Evolutionary conservation across 768 basidiomycete genomes (phyloP).

Genomic region (Dioszegia hungarica): DNA sequence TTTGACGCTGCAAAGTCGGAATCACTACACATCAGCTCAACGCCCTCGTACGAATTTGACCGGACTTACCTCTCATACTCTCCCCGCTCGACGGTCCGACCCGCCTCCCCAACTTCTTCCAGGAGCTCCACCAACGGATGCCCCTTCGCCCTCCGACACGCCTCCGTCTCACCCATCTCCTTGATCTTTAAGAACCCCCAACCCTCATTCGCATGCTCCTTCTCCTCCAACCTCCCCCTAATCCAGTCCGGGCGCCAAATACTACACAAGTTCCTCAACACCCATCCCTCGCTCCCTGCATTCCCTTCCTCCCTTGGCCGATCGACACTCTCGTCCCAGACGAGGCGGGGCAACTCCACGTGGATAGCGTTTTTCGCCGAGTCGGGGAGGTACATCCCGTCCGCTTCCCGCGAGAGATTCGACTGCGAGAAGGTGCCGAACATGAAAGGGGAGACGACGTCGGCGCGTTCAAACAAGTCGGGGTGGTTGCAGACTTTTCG

Average conservation of each 20-base stretch:
- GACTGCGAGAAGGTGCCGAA: conserved; percentile 78
- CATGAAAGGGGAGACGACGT: conserved; percentile 87
- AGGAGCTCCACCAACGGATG: conserved; percentile 37
- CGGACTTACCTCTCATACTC: conserved; percentile 13
- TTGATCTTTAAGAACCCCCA: conserved; percentile 78
- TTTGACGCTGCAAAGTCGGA: conserved; percentile 54
- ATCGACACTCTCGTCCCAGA: conserved; percentile 67
- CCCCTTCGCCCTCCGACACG: conserved; percentile 18
- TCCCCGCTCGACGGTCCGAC: conserved; percentile 8
- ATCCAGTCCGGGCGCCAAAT: conserved; percentile 89
- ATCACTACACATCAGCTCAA: conserved; percentile 48
- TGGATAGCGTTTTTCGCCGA: conserved; percentile 84
- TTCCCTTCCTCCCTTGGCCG: conserved; percentile 60
- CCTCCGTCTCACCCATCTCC: conserved; percentile 60
- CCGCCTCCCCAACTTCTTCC: conserved; percentile 4
- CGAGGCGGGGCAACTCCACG: conserved; percentile 64
- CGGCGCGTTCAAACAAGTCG: conserved; percentile 93
- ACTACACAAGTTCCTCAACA: conserved; percentile 67
- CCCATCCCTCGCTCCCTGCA: conserved; percentile 56
- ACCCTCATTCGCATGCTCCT: conserved; percentile 55
- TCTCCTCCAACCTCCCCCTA: conserved; percentile 60
- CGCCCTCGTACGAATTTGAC: neutral
- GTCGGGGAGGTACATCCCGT: conserved; percentile 73
- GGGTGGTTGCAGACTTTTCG: conserved; percentile 99
- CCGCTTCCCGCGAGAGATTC: conserved; percentile 79